Base-by-base conservation (phyloP, 768 basidiomycete genomes). In the Leccinum rimulosum region DNA sequence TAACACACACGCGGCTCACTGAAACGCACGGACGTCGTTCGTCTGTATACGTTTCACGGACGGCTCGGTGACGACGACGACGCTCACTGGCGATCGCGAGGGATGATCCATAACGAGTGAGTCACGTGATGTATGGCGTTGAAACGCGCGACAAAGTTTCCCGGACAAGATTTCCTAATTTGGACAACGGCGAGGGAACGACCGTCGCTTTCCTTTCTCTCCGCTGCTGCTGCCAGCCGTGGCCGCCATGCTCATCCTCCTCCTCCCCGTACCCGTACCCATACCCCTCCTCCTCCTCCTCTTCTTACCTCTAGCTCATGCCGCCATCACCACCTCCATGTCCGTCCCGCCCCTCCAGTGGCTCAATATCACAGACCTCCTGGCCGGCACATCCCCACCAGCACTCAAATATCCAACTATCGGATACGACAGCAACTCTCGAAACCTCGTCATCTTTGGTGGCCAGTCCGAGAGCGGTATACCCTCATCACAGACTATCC, bases 401-500 rank as follows among this genome's bases (percentile, higher is more conserved):
- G 85, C 86, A 7, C 78, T 91, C 63, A 87, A 84, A 70, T 86
- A 89, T 65, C 83, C 88, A 7, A 80, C 86, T 35, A 84, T 93
- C 63, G 91, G 88, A 14, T 80, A 77, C 67, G 73, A 76, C 65
- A 73, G 70, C 63, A 58, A 43, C 36, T 82, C 81, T 64, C 82
- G 84, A 53, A 80, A 79, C 10, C 72, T 92, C 55, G 75, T 92
- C 64, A 79, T 92, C 54, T 92, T 91, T 66, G 90, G 90, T 53
- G 90, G 90, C 50, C 81, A 89, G 73, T 87, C 89, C 5, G 76
- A 82, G 56, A 81, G 81, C 60, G 85, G 87, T 11, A 77, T 88
- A 30, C 77, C 79, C 50, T 85, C 84, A 68, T 81, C 81, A 1
- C 77, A 83, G 62, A 91, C 89, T 1, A 88, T 83, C 68, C 76